Base-by-base conservation (phyloP, 768 basidiomycete genomes). In the Dacryopinax primogenitus region DNA sequence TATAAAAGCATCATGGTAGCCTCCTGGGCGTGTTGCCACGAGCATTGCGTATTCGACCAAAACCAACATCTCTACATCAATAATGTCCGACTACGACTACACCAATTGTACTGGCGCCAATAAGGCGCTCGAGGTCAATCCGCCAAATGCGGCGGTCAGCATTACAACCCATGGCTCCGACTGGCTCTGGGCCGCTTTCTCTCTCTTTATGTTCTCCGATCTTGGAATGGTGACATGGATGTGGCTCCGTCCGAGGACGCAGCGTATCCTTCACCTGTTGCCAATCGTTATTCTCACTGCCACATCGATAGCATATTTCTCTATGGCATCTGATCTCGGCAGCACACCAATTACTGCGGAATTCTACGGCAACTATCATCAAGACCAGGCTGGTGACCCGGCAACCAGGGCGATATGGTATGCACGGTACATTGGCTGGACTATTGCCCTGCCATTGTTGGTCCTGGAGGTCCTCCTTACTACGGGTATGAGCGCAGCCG, bases 291-390 rank as follows among this genome's bases (percentile, higher is more conserved):
- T 84, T 41, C 71, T 84, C 26, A 73, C 77, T 18, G 82, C 81
- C 0, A 73, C 80, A 1, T 68, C 74, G 12, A 71, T 84, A 39
- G 71, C 79, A 0, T 82, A 82, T 74, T 82, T 82, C 71, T 73
- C 77, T 15, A 82, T 83, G 82, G 83, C 82, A 0, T 82, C 82
- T 23, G 76, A 83, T 70, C 75, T 84, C 44, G 83, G 83, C 16
- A 73, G 73, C 45, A 79, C 82, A 0, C 75, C 80, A 35, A 70
- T 83, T 68, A 65, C 47, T n/a, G 76, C 78, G 39, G 80, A 81
- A 67, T 82, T 79, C 70, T 69, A 73, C 33, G 73, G 73, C 26
- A 63, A 73, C 51, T 73, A 58, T 30, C 51, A 58, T 30, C 51
- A 58, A 30, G 32, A 58, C 51, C 4, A 58, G 26, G 51, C 51